A percentile compares a stretch with the other conserved stretches of the same genome.
Evolutionary conservation across 2,329 filamentous ascomycete genomes (phyloP).

Genomic region (Fusarium coffeatum): DNA sequence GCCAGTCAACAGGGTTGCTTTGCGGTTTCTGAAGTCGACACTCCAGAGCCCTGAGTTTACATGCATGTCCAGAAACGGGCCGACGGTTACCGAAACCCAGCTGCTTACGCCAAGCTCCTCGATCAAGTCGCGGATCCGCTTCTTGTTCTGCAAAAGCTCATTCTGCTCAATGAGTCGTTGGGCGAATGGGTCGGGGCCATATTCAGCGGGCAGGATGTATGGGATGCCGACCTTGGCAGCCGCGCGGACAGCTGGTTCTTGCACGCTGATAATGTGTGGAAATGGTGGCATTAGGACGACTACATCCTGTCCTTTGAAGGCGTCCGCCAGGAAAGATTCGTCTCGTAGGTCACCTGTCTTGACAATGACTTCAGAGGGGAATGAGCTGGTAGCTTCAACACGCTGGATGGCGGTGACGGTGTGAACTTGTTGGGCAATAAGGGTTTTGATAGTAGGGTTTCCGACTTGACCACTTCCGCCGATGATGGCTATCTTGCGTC

Average conservation of each 20-base stretch:
- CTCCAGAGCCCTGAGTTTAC: conserved; percentile 21
- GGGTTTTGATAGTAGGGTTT: not conserved
- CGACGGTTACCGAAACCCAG: conserved; percentile 25
- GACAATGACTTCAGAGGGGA: not conserved
- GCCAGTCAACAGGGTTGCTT: conserved; percentile 11
- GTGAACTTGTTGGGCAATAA: conserved; percentile 9
- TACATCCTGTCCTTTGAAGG: conserved; percentile 16
- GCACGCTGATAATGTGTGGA: conserved; percentile 15
- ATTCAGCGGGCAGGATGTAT: conserved; percentile 20
- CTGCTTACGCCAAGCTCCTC: conserved; percentile 25
- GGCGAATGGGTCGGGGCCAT: conserved; percentile 23
- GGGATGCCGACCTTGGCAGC: conserved; percentile 1
- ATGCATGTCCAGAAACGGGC: conserved; percentile 16
- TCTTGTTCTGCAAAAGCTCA: conserved; percentile 18
- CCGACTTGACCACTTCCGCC: conserved; percentile 20
- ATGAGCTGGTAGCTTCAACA: conserved; percentile 9
- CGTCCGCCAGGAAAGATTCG: conserved; percentile 6
- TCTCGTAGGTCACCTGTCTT: conserved; percentile 17
- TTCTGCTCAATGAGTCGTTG: conserved; percentile 13
- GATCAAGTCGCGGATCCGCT: conserved; percentile 15
- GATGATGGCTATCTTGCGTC: conserved; percentile 18
- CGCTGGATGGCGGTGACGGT: conserved; percentile 23
- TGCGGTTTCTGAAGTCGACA: conserved; percentile 7
- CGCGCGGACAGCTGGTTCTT: conserved; percentile 26
- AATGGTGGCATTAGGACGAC: conserved; percentile 25